phyloP scores from a whole-genome alignment of 805 yeast species.

The Myxozyma neotropica region DNA sequence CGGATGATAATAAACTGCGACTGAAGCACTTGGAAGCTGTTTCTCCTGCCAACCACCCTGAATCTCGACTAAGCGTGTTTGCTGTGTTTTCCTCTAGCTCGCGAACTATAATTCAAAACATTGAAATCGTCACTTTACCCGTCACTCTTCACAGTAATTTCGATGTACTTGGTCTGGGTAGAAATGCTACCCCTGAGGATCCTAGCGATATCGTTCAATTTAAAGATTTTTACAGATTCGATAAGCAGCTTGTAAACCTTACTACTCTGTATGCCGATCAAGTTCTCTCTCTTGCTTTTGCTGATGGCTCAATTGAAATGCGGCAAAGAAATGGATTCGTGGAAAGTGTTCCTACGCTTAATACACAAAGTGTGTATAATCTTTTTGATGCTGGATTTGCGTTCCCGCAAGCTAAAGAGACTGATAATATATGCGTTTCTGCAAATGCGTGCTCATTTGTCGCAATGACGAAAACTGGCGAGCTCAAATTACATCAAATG shows the following conservation, averaged over 20 bases:
- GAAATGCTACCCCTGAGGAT: conserved; percentile 24
- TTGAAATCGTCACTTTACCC: conserved; percentile 27
- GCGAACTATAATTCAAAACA: conserved; percentile 14
- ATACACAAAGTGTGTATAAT: conserved; percentile 30
- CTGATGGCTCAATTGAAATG: conserved; percentile 29
- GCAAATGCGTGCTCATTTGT: conserved; percentile 42
- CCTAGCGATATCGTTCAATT: conserved; percentile 21
- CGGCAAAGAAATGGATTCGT: conserved; percentile 18
- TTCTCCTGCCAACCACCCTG: conserved; percentile 33
- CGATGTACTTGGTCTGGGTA: conserved; percentile 23
- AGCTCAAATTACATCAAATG: conserved; percentile 32
- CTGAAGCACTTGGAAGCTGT: conserved; percentile 30
- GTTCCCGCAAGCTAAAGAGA: conserved; percentile 30
- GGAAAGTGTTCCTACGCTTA: conserved; percentile 5
- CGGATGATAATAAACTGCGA: conserved; percentile 6
- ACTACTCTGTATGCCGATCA: conserved; percentile 16
- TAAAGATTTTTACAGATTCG: conserved; percentile 5
- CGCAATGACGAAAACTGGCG: conserved; percentile 26
- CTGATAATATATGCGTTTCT: conserved; percentile 39
- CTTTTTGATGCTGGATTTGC: conserved; percentile 36
- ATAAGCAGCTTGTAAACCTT: conserved; percentile 11
- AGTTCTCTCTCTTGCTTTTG: conserved; percentile 15
- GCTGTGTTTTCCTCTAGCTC: conserved; percentile 19
- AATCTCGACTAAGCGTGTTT: conserved; percentile 22
- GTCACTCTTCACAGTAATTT: conserved; percentile 28